Conservation (phyloP, 768 basidiomycete genomes). For the Cystofilobasidium ferigula region DNA sequence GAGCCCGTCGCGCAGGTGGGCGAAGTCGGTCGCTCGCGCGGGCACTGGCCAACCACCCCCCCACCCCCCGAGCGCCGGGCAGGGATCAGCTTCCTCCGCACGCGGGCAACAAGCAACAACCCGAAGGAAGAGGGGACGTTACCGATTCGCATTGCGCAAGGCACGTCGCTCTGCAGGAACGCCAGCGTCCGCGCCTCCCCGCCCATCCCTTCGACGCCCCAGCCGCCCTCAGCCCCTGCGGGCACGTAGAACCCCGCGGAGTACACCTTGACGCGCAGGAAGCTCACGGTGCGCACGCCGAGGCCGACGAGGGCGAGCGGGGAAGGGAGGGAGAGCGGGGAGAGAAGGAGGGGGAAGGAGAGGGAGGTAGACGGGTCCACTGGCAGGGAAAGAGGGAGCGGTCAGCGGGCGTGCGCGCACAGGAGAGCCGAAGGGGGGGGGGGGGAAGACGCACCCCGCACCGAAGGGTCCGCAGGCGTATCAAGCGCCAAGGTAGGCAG, state of each 20-base stretch:
- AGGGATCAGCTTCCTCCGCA: background rate
- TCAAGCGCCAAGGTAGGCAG: too few relatives aligned
- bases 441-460: background rate
- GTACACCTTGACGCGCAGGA: conserved; percentile 78
- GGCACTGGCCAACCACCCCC: too few relatives aligned
- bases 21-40: conserved; percentile 62
- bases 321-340: conserved; percentile 13
- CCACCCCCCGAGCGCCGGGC: too few relatives aligned
- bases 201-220: conserved; percentile 32
- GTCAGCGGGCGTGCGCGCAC: background rate
- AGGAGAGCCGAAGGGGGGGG: background rate
- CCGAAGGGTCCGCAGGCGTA: too few relatives aligned
- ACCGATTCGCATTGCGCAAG: conserved; percentile 68
- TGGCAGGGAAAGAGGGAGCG: conserved; percentile 2
- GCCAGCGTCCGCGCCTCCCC: conserved; percentile 21
- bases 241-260: conserved; percentile 68
- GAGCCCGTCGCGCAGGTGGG: conserved; percentile 73
- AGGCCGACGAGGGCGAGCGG: conserved; percentile 64
- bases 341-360: conserved; percentile 32
- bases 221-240: conserved; percentile 16
- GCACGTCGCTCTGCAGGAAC: conserved; percentile 50
- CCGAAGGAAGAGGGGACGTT: conserved; percentile 25
- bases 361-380: conserved; percentile 39
- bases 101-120: background rate
- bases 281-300: conserved; percentile 79